Percentiles rank a stretch among this genome's conserved stretches.
Evolutionary conservation across 768 basidiomycete genomes (phyloP).

Genomic region (Kondoa malvinella): DNA sequence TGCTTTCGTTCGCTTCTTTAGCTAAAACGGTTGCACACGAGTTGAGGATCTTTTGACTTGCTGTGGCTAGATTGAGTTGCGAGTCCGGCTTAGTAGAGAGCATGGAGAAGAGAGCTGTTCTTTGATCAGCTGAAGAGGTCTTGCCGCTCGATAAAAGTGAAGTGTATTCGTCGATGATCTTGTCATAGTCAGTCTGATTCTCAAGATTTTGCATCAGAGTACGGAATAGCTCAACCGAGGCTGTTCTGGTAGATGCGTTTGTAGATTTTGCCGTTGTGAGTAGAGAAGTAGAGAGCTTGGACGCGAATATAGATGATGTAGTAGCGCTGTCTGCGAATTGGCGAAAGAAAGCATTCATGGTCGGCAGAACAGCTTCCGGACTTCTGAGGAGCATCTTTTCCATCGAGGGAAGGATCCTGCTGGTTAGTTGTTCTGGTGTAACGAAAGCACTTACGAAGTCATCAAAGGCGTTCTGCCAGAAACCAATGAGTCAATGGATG

Average conservation of each 20-base stretch:
- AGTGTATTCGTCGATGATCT: slow-evolving; percentile 49
- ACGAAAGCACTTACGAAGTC: slow-evolving; percentile 23
- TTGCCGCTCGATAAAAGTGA: slow-evolving; percentile 65
- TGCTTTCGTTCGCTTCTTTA: slow-evolving; percentile 66
- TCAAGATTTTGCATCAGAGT: slow-evolving; percentile 26
- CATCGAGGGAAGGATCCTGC: slow-evolving; percentile 44
- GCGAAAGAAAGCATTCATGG: slow-evolving; percentile 28
- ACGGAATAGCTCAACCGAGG: slow-evolving; percentile 27
- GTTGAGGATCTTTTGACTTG: slow-evolving; percentile 38
- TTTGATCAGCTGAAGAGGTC: slow-evolving; percentile 71
- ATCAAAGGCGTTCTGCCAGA: slow-evolving; percentile 24
- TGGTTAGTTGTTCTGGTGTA: slow-evolving; percentile 11
- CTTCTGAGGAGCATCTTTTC: slow-evolving; percentile 68
- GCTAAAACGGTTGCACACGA: slow-evolving; percentile 37
- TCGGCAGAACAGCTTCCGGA: slow-evolving; percentile 54
- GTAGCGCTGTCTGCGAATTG: slow-evolving; percentile 40
- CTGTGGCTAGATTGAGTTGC: slow-evolving; percentile 20
- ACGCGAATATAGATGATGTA: slow-evolving; percentile 41
- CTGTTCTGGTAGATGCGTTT: slow-evolving; percentile 31
- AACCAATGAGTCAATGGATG: background rate
- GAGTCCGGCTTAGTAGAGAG: slow-evolving; percentile 43
- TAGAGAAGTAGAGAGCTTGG: slow-evolving; percentile 28
- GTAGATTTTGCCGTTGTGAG: slow-evolving; percentile 30
- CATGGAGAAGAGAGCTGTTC: slow-evolving; percentile 64
- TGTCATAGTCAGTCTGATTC: slow-evolving; percentile 32